phyloP scores from a whole-genome alignment of 306 rosid species.

The Erythrophleum fordii region DNA sequence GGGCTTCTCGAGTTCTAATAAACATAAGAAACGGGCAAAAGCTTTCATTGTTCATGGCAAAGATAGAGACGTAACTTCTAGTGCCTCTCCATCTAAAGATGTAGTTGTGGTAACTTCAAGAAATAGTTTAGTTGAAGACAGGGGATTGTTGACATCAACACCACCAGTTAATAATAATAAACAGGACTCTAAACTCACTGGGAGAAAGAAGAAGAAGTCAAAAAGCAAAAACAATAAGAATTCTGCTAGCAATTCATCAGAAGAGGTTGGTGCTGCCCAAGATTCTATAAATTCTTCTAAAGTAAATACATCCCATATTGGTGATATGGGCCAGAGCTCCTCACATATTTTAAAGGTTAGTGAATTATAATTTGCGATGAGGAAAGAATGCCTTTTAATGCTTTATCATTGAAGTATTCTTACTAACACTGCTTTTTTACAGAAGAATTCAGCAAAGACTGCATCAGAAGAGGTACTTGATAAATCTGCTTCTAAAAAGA shows the following conservation, averaged over 20 bases:
- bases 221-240: conserved; percentile 56
- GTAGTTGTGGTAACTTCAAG: conserved; percentile 34
- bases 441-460: conserved; percentile 49
- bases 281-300: conserved; percentile 47
- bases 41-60: conserved; percentile 40
- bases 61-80: conserved; percentile 34
- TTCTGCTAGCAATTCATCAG: conserved; percentile 34
- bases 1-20: conserved; percentile 18
- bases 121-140: conserved; percentile 35
- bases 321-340: conserved; percentile 33
- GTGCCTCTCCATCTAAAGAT: conserved; percentile 41
- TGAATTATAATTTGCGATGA: conserved; percentile 1
- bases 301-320: conserved; percentile 39
- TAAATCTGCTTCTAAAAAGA: conserved; percentile 51
- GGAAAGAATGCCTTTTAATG: conserved; percentile 14
- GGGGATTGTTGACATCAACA: conserved; percentile 28
- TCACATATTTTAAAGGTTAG: conserved; percentile 55
- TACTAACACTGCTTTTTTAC: conserved; percentile 56
- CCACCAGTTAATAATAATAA: conserved; percentile 30
- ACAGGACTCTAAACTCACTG: conserved; percentile 42
- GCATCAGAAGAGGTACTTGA: conserved; percentile 40
- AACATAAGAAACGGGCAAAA: conserved; percentile 48
- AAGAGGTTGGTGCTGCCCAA: conserved; percentile 40
- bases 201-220: conserved; percentile 44
- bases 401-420: conserved; percentile 34